phyloP scores from a whole-genome alignment of 1,139 yeast species.

The Saccharomyces hybrid region DNA sequence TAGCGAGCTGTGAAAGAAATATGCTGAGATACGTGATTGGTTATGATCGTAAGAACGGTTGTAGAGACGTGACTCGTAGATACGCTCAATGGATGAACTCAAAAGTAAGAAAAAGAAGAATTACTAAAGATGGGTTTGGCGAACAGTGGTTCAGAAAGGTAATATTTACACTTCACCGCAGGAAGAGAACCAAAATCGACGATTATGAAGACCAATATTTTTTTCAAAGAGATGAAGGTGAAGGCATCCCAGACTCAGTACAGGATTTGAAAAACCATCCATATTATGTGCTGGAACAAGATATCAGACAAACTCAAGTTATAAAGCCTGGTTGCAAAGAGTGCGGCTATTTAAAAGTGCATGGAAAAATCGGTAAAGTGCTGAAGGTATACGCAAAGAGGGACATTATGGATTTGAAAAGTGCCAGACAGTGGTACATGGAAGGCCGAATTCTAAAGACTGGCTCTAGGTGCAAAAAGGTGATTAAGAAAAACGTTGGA shows the following conservation, averaged over 20 bases:
- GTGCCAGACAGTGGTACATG: constrained; percentile 84
- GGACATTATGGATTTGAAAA: constrained; percentile 54
- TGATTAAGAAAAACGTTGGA: constrained; percentile 28
- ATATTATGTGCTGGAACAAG: constrained; percentile 70
- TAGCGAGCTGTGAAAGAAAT: constrained; percentile 50
- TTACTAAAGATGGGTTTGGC: constrained; percentile 51
- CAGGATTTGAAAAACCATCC: constrained; percentile 88
- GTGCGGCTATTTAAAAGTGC: constrained; percentile 62
- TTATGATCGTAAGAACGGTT: constrained; percentile 55
- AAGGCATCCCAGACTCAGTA: constrained; percentile 81
- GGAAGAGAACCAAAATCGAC: constrained; percentile 45
- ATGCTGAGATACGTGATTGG: constrained; percentile 70
- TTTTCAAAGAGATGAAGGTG: constrained; percentile 54
- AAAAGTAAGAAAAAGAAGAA: constrained; percentile 65
- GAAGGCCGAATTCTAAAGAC: constrained; percentile 65
- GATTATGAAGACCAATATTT: constrained; percentile 66
- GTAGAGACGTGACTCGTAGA: constrained; percentile 77
- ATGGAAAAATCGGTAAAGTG: constrained; percentile 32
- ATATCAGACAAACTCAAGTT: constrained; percentile 63
- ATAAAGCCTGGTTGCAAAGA: constrained; percentile 50
- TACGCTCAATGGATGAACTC: constrained; percentile 68
- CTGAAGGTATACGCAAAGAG: constrained; percentile 55
- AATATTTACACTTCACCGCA: constrained; percentile 20
- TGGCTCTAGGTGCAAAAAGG: constrained; percentile 61
- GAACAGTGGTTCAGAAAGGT: constrained; percentile 52